These are phyloP conservation scores for Clonostachys chloroleuca DNA, from an alignment of 2,329 filamentous ascomycete species.

Conservation along the genomic window DNA sequence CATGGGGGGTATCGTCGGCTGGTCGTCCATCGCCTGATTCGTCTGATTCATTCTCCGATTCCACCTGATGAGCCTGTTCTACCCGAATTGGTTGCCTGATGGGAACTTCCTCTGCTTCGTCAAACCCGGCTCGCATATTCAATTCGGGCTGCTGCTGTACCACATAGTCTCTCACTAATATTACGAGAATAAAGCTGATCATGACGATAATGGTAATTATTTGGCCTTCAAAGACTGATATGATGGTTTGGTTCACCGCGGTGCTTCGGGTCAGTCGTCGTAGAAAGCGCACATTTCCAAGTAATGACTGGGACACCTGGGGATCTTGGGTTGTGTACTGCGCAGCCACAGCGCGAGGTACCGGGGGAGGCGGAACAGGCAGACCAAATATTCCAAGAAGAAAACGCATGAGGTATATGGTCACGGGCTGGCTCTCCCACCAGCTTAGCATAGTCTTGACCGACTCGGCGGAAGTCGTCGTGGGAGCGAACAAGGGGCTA, in stretches of 20 bases:
- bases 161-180: conserved; percentile 94
- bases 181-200: conserved; percentile 92
- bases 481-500: conserved; percentile 23
- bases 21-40: not conserved
- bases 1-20: too few relatives aligned
- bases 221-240: conserved; percentile 86
- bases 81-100: conserved; percentile 4
- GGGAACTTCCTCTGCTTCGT: conserved; percentile 29
- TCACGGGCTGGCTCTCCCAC: not conserved
- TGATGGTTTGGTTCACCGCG: conserved; percentile 70
- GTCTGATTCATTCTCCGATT: conserved; percentile 8
- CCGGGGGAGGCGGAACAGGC: conserved; percentile 11
- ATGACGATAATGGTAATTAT: conserved; percentile 91
- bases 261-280: conserved; percentile 64
- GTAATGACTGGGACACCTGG: conserved; percentile 25
- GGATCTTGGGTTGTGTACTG: not conserved
- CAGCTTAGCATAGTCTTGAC: conserved; percentile 19
- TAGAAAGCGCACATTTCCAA: conserved; percentile 54
- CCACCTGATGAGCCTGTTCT: conserved; percentile 1
- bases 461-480: conserved; percentile 21
- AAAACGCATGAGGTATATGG: not conserved
- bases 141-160: conserved; percentile 95
- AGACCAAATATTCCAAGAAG: conserved; percentile 9
- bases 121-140: conserved; percentile 70
- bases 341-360: conserved; percentile 9